Base-by-base conservation (phyloP, 495 filamentous ascomycete genomes). In the Aspergillus haitiensis region DNA sequence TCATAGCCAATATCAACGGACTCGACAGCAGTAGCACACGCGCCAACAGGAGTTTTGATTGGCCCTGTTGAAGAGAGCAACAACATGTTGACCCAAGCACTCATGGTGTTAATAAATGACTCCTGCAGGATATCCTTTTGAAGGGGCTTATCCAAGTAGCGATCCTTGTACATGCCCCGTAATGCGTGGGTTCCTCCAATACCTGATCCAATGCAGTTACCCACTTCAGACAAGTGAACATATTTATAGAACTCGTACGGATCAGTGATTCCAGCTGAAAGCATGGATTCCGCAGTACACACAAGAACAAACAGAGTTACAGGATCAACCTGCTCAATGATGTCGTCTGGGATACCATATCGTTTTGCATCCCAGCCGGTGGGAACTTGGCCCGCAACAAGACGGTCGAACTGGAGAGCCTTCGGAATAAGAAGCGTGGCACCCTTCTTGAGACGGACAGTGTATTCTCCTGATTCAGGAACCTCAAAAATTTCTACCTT, bases 231-330 rank as follows among this genome's bases (percentile, higher is more conserved):
- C 52, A 99, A 84, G 72, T 99, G 94, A 58, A 99, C 94, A 68
- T 99, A 98, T 78, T 97, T 91, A 83, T 99, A 99, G 77, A 99
- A 98, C 75, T 99, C 94, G 67, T 97, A 99, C 21, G 94, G 95
- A 72, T 99, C 95, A n/a, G 93, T 97, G 72, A 99, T 93, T 86
- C 94, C 94, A 52, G 92, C 86, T 0, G 91, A 86, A 40, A 98
- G 82, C 50, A 99, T 85, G 10, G 93, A 82, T 73, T 99, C 95
- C 5, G 88, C 92, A 35, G 91, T 93, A 60, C 91, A 92, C 56
- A 98, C 92, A 36, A 99, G 87, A 18, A 97, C 92, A 66, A 89
- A 98, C 40, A 99, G 81, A 5, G 95, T 96, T 51, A 97, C 92
- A 5, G 93, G 93, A 65, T 99, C 95, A 52, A 99, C 94, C 74